Conservation (phyloP, 495 filamentous ascomycete species). For the Cercophora scortea region DNA sequence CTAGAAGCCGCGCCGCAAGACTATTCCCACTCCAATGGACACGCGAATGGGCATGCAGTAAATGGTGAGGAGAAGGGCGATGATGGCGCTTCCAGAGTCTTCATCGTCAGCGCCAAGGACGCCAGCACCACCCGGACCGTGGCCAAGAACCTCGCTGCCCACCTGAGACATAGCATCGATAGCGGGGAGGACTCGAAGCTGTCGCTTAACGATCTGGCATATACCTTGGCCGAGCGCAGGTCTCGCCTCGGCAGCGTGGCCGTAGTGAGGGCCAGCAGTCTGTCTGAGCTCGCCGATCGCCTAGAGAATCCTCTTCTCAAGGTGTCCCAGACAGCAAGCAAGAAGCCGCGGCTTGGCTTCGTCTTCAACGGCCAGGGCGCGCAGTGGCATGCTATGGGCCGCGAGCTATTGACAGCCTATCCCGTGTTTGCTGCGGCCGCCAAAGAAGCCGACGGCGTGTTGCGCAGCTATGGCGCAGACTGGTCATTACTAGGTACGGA, state of each 20-base stretch:
- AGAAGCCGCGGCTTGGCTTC: slow-evolving; percentile 14
- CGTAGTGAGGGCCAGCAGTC: slow-evolving; percentile 2
- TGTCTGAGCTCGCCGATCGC: slow-evolving; percentile 3
- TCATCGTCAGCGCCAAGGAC: slow-evolving; percentile 11
- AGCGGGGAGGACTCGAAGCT: too few relatives aligned
- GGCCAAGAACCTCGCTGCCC: slow-evolving; percentile 1
- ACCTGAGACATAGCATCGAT: background rate
- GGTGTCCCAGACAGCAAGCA: too few relatives aligned
- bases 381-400: slow-evolving; percentile 44
- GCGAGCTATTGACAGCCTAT: slow-evolving; percentile 25
- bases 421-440: slow-evolving; percentile 18
- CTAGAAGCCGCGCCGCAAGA: slow-evolving; percentile 18
- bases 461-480: slow-evolving; percentile 1
- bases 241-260: slow-evolving; percentile 5
- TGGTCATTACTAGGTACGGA: background rate
- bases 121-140: slow-evolving; percentile 2
- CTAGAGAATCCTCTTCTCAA: slow-evolving; percentile 1
- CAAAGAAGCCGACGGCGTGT: slow-evolving; percentile 8
- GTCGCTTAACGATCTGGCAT: slow-evolving; percentile 7
- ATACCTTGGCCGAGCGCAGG: slow-evolving; percentile 10
- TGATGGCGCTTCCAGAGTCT: background rate
- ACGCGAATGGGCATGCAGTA: background rate
- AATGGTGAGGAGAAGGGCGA: background rate
- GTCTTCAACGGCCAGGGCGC: slow-evolving; percentile 35
- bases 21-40: background rate